A percentile compares a stretch with the other conserved stretches of the same genome.
These are phyloP conservation scores for Trichomonas vaginalis DNA, from an alignment of 208 protist species.

Conservation along the genomic window DNA sequence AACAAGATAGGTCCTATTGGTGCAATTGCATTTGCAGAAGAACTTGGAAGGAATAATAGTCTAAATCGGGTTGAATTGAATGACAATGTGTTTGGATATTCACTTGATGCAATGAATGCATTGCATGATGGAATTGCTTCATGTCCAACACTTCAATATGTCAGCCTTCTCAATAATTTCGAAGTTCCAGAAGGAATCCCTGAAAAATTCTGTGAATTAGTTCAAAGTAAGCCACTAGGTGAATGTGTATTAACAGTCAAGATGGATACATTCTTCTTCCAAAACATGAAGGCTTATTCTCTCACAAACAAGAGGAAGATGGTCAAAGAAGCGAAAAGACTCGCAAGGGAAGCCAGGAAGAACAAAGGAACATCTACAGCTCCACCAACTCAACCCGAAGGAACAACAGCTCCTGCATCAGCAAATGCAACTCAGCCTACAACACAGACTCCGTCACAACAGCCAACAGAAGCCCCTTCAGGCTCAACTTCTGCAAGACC, in stretches of 20 bases:
- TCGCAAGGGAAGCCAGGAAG: background rate
- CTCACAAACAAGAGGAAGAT: background rate
- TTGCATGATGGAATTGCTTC: background rate
- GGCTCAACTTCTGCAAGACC: too few species aligned
- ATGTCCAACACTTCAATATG: background rate
- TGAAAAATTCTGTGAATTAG: background rate
- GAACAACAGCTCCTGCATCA: too few species aligned
- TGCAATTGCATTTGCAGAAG: background rate
- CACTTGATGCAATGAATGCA: background rate
- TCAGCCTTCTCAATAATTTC: background rate
- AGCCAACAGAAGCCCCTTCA: background rate
- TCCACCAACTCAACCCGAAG: background rate
- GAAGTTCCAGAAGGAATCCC: slow-evolving; percentile 1
- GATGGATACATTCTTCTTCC: background rate
- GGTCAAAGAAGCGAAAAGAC: background rate
- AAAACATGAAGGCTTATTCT: background rate
- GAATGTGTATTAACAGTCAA: background rate
- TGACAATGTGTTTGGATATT: background rate
- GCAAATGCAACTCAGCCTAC: too few species aligned
- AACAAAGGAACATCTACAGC: background rate
- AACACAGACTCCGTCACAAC: background rate
- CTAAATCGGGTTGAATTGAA: background rate
- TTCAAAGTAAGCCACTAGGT: background rate
- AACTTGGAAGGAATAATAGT: background rate
- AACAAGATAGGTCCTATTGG: background rate